Evolutionary conservation across 73 alveolate species (phyloP), one percentile per base, ranked within the genome.

Genomic region (Diophrys appendiculata): DNA sequence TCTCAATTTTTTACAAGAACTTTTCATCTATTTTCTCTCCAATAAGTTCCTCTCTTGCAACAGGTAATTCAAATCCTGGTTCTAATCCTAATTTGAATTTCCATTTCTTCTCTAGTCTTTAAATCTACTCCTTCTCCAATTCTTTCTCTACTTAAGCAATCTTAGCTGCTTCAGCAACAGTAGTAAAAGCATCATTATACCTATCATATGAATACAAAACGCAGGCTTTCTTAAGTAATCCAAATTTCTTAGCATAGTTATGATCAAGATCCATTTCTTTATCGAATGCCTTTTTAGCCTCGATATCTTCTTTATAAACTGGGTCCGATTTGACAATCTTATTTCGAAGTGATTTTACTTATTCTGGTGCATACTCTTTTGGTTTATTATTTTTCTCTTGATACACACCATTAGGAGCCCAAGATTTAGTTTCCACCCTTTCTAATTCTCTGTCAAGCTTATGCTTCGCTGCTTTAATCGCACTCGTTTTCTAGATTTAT

Each of bases 201-300:
- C 91, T 83, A 5, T 74, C 91, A 52, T 83, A 83, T 65, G 78
- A 83, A 52, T 72, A 67, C 43, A 83, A 81, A 28, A 83, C 91
- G 35, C 86, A 83, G 3, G 91, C 85, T 35, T 83, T 83, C 72
- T 83, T 83, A 0, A 83, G 60, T 25, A 83, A n/a, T 13, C 91
- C 91, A 69, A 83, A 83, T 54, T 83, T 83, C 72, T 67, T 83
- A 3, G 91, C 73, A 43, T 32, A 83, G 55, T 54, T 74, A 30
- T 83, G 65, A 69, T 75, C 90, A 30, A 82, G 77, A 33, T 82
- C 76, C 68, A 82, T 67, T 29, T 67, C 75, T 67, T 67, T 25
- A 54, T 67, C 31, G 53, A 67, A 67, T 25, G 27, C 3, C 75
- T 67, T 31, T 67, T 67, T 67, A 31, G 31, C 23, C 54, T 67